Evolutionary conservation across 2,329 filamentous ascomycete species (phyloP).

Genomic region (Calonectria hongkongensis): DNA sequence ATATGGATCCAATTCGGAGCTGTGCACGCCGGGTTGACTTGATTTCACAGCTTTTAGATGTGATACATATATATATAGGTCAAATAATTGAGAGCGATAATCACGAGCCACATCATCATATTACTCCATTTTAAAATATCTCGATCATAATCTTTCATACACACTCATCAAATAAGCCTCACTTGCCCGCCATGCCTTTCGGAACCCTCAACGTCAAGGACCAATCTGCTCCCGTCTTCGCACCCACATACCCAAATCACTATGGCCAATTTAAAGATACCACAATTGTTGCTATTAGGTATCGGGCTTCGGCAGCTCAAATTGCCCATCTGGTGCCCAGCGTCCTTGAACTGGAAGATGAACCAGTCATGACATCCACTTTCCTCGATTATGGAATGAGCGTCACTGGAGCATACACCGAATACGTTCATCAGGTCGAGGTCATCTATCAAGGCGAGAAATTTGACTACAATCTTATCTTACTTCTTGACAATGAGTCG

Average conservation of each 20-base stretch:
- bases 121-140: no score
- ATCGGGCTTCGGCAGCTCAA: slow-evolving; percentile 37
- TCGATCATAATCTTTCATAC: no score
- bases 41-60: background rate
- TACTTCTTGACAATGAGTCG: slow-evolving; percentile 39
- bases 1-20: no score
- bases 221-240: slow-evolving; percentile 34
- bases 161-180: no score
- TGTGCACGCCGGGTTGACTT: background rate
- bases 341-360: slow-evolving; percentile 37
- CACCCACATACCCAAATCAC: slow-evolving; percentile 32
- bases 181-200: slow-evolving; percentile 27
- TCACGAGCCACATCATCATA: no score
- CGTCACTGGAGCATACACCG: slow-evolving; percentile 28
- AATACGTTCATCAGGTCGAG: slow-evolving; percentile 39
- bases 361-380: slow-evolving; percentile 34
- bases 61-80: slow-evolving; percentile 1
- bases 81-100: no score
- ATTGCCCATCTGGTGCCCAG: slow-evolving; percentile 33
- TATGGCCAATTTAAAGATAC: slow-evolving; percentile 31
- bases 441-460: slow-evolving; percentile 38
- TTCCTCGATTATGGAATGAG: slow-evolving; percentile 40
- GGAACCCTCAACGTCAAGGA: slow-evolving; percentile 32
- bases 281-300: slow-evolving; percentile 33
- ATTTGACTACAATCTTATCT: slow-evolving; percentile 33